Conservation (phyloP, 148 eudicot species). For the Salicornia ramosissima region DNA sequence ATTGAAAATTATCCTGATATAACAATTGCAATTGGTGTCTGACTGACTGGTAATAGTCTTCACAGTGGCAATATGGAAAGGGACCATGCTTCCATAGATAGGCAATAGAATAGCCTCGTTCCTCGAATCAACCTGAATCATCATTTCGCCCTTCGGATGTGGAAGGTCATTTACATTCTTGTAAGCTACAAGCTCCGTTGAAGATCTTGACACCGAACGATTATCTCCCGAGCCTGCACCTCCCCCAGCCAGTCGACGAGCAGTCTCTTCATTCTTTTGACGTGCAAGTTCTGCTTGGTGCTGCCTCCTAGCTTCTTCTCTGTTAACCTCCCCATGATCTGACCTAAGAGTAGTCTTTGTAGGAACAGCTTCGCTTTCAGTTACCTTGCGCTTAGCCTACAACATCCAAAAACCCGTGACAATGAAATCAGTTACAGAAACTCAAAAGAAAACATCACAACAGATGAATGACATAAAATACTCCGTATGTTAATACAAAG, state of each 20-base stretch:
- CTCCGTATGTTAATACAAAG: not conserved
- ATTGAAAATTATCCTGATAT: slow-evolving; percentile 71
- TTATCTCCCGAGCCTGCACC: slow-evolving; percentile 49
- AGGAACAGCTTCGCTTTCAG: slow-evolving; percentile 30
- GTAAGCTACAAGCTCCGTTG: slow-evolving; percentile 74
- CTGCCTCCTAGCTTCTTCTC: slow-evolving; percentile 79
- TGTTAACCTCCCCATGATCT: slow-evolving; percentile 69
- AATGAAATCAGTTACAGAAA: not conserved
- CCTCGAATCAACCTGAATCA: slow-evolving; percentile 90
- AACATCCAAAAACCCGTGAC: not conserved
- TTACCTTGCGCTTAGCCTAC: slow-evolving; percentile 37
- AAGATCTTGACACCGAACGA: slow-evolving; percentile 40
- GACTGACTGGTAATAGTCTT: slow-evolving; percentile 89
- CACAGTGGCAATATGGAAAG: slow-evolving; percentile 82
- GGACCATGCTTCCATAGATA: slow-evolving; percentile 80
- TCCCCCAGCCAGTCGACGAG: slow-evolving; percentile 80
- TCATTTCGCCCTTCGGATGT: slow-evolving; percentile 73
- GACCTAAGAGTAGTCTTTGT: slow-evolving; percentile 87
- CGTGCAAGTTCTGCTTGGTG: slow-evolving; percentile 97
- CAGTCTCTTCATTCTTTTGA: slow-evolving; percentile 93
- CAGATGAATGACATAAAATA: not conserved
- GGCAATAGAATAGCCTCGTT: slow-evolving; percentile 81
- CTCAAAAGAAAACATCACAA: not conserved
- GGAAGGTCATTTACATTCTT: slow-evolving; percentile 82
- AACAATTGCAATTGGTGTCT: slow-evolving; percentile 75